Evolutionary conservation across 1,284 basidiomycete genomes (phyloP).

Genomic region (Anthracocystis walkeri): DNA sequence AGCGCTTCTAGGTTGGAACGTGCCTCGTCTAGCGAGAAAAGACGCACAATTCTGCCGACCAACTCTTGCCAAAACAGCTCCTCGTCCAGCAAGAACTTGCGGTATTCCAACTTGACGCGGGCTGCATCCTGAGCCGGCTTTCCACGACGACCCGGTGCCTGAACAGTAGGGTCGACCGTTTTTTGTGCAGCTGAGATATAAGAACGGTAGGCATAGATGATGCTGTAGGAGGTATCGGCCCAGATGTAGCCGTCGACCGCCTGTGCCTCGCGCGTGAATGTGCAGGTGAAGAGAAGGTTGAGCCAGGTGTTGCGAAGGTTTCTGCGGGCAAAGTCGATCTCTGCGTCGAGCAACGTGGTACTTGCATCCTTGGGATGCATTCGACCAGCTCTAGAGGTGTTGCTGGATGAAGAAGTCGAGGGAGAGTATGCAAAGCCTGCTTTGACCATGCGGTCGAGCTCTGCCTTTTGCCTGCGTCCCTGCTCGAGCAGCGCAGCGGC

Average conservation of each 20-base stretch:
- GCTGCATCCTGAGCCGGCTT: conserved; percentile 44
- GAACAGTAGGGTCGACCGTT: conserved; percentile 24
- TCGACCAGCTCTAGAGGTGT: conserved; percentile 31
- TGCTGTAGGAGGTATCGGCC: conserved; percentile 64
- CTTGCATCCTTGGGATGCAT: conserved; percentile 34
- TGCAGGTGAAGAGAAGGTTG: conserved; percentile 61
- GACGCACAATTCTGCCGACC: conserved; percentile 53
- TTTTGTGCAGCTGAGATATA: conserved; percentile 57
- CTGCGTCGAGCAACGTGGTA: conserved; percentile 43
- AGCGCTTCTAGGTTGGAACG: conserved; percentile 46
- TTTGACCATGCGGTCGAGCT: conserved; percentile 50
- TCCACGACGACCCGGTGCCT: conserved; percentile 29
- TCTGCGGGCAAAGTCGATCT: conserved; percentile 57
- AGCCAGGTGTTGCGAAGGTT: conserved; percentile 64
- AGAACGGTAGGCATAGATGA: conserved; percentile 56
- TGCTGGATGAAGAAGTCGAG: conserved; percentile 16
- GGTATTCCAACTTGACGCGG: conserved; percentile 48
- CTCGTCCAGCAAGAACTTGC: conserved; percentile 60
- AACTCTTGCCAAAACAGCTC: conserved; percentile 63
- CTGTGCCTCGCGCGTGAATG: conserved; percentile 59
- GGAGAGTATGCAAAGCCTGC: conserved; percentile 35
- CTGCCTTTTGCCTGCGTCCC: conserved; percentile 46
- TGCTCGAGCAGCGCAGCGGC: conserved; percentile 48
- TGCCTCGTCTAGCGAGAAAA: conserved; percentile 61
- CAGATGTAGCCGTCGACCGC: conserved; percentile 58